Evolutionary conservation across 805 yeast genomes (phyloP).

Genomic region (Zygosaccharomyces kombuchaensis): DNA sequence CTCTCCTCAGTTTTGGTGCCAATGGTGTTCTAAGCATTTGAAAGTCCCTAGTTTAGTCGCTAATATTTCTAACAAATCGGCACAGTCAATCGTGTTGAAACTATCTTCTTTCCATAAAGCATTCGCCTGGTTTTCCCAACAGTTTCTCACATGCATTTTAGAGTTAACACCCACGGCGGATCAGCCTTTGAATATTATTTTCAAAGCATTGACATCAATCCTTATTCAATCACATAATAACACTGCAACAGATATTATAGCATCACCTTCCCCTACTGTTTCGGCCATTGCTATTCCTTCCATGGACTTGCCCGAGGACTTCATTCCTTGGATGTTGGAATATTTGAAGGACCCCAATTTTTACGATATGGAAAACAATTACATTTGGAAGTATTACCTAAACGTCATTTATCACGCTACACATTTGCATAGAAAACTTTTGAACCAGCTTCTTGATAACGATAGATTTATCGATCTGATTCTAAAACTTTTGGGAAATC

Average conservation of each 20-base stretch:
- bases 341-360: slow-evolving; percentile 14
- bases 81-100: slow-evolving; percentile 26
- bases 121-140: slow-evolving; percentile 19
- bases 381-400: slow-evolving; percentile 32
- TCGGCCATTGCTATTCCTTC: slow-evolving; percentile 3
- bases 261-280: slow-evolving; percentile 12
- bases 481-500: slow-evolving; percentile 4
- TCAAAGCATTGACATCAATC: slow-evolving; percentile 25
- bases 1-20: slow-evolving; percentile 25
- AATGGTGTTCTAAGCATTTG: slow-evolving; percentile 26
- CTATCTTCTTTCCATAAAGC: slow-evolving; percentile 16
- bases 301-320: slow-evolving; percentile 14
- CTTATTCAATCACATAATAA: slow-evolving; percentile 13
- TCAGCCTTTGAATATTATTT: slow-evolving; percentile 22
- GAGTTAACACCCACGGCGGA: not conserved
- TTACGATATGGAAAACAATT: slow-evolving; percentile 15
- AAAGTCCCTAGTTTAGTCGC: slow-evolving; percentile 12
- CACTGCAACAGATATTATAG: slow-evolving; percentile 2
- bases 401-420: slow-evolving; percentile 25
- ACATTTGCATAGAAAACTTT: slow-evolving; percentile 17
- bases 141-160: slow-evolving; percentile 10
- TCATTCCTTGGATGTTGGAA: slow-evolving; percentile 21
- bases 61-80: slow-evolving; percentile 15
- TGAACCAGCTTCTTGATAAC: slow-evolving; percentile 16
- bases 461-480: slow-evolving; percentile 14